phyloP scores from a whole-genome alignment of 495 filamentous ascomycete genomes.

The Xylaria intraflava region DNA sequence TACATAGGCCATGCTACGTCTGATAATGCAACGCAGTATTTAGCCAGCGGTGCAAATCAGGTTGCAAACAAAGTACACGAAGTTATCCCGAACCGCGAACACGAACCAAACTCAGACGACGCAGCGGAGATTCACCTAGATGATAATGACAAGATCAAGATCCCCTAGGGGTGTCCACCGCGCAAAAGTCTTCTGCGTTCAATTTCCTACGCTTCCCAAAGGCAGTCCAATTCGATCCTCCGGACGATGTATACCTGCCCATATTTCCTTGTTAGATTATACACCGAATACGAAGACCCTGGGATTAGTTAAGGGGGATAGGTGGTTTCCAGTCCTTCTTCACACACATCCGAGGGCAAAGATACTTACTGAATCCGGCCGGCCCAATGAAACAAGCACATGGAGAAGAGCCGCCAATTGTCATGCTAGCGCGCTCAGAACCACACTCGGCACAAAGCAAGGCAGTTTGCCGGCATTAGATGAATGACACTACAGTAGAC shows the following conservation, averaged over 20 bases:
- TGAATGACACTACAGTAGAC: no score
- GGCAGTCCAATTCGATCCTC: background rate
- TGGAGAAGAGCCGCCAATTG: no score
- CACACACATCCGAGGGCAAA: background rate
- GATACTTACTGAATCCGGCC: background rate
- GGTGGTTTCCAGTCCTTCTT: no score
- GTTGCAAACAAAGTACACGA: constrained; percentile 33
- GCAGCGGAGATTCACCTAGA: constrained; percentile 43
- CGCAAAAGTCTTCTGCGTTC: background rate
- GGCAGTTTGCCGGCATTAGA: no score
- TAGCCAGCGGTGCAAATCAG: constrained; percentile 18
- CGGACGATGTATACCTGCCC: background rate
- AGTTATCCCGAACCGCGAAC: constrained; percentile 26
- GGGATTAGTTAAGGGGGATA: background rate
- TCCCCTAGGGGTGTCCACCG: constrained; percentile 8
- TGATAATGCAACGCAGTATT: constrained; percentile 15
- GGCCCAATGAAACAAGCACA: no score
- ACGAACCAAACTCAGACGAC: constrained; percentile 28
- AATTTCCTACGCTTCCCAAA: background rate
- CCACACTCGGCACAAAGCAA: no score
- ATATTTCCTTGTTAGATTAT: background rate
- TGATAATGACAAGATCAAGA: constrained; percentile 27
- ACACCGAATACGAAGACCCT: background rate
- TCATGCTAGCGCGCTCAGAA: no score
- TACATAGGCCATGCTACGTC: constrained; percentile 14